Evolutionary conservation across 257 asterid genomes (phyloP).

Genomic region (Solanum sejunctum): DNA sequence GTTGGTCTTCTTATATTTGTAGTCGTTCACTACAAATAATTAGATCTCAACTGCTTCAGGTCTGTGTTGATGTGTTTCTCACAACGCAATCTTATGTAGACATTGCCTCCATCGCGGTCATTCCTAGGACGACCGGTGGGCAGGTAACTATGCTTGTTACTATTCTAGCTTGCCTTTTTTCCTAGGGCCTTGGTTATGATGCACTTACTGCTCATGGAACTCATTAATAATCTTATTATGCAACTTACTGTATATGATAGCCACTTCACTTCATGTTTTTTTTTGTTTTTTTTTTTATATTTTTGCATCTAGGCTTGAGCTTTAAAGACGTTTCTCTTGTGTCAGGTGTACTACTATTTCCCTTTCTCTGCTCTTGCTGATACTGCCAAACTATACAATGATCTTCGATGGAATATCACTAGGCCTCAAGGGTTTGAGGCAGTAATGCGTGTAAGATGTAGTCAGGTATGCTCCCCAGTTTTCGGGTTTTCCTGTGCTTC

Average conservation of each 20-base stretch:
- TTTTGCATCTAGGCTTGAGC: neutral
- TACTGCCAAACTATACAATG: conserved; percentile 89
- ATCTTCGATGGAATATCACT: conserved; percentile 95
- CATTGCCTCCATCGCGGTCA: conserved; percentile 84
- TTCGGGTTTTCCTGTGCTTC: conserved; percentile 2
- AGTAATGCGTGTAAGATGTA: conserved; percentile 99
- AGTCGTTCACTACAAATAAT: neutral
- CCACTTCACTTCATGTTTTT: neutral
- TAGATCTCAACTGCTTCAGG: conserved; percentile 36
- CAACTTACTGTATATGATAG: neutral
- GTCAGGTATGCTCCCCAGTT: conserved; percentile 53
- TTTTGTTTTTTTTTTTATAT: neutral
- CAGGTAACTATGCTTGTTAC: conserved; percentile 41
- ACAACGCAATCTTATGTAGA: conserved; percentile 88
- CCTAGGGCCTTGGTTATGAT: neutral
- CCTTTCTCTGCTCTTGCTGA: conserved; percentile 96
- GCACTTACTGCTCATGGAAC: neutral
- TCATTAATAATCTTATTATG: neutral
- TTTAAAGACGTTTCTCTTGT: neutral
- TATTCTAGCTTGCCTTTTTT: neutral
- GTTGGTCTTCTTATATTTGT: neutral
- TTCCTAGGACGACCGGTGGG: conserved; percentile 96
- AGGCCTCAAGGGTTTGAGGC: conserved; percentile 99
- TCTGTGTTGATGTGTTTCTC: conserved; percentile 91
- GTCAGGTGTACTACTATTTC: conserved; percentile 79